Evolutionary conservation across 2,329 filamentous ascomycete species (phyloP).

Genomic region (Cladobotryum mycophilum): DNA sequence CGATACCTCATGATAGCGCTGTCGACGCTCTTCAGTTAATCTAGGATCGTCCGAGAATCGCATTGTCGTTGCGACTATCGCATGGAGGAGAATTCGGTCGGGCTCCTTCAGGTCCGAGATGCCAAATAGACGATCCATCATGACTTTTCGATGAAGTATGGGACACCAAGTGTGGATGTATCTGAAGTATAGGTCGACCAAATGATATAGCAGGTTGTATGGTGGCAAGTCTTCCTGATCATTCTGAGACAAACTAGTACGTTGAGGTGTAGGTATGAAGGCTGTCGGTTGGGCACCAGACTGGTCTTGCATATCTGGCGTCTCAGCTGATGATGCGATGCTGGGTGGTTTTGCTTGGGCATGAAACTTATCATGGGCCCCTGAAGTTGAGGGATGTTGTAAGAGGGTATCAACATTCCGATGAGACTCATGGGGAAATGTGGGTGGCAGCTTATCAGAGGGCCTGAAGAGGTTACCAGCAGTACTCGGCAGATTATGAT

Average conservation of each 20-base stretch:
- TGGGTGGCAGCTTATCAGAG: constrained; percentile 29
- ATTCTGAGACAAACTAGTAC: constrained; percentile 19
- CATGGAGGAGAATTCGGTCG: constrained; percentile 76
- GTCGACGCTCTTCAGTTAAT: constrained; percentile 65
- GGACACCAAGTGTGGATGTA: constrained; percentile 82
- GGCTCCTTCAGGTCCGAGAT: constrained; percentile 69
- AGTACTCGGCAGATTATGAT: constrained; percentile 51
- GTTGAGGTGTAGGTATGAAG: constrained; percentile 39
- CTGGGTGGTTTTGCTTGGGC: constrained; percentile 36
- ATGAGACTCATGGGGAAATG: not conserved
- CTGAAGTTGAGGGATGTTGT: constrained; percentile 33
- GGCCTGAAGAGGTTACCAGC: constrained; percentile 41
- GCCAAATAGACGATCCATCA: constrained; percentile 75
- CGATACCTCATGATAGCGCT: constrained; percentile 70
- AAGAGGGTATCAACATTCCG: not conserved
- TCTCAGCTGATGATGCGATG: constrained; percentile 32
- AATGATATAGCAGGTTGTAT: constrained; percentile 65
- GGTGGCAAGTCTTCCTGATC: constrained; percentile 68
- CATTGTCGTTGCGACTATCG: constrained; percentile 82
- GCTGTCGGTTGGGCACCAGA: constrained; percentile 31
- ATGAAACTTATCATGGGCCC: constrained; percentile 44
- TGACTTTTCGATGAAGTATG: constrained; percentile 79
- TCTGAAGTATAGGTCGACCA: constrained; percentile 73
- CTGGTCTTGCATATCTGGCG: constrained; percentile 32
- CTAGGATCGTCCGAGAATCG: constrained; percentile 74